Percentiles rank a stretch among this genome's conserved stretches.
Evolutionary conservation across 1,284 basidiomycete genomes (phyloP).

Genomic region (Ganoderma multipileum): DNA sequence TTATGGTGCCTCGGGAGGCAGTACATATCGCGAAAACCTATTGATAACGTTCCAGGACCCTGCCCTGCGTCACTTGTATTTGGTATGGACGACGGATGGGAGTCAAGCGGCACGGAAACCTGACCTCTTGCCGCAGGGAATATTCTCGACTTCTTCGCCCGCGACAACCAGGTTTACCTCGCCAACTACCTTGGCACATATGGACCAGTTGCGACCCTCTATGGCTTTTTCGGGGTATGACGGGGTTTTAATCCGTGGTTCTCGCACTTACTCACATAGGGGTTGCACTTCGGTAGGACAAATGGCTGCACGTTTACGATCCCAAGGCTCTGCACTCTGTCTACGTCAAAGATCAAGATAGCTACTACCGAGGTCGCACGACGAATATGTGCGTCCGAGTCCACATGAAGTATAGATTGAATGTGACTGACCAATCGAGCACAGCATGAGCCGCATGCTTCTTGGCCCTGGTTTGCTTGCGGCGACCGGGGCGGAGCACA

Average conservation of each 20-base stretch:
- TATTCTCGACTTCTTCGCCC: constrained; percentile 2
- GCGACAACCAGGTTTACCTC: background rate
- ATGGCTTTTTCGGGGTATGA: constrained; percentile 11
- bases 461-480: constrained; percentile 7
- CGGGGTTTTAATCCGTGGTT: no score
- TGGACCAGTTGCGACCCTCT: constrained; percentile 1
- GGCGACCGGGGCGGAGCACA: background rate
- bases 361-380: background rate
- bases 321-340: constrained; percentile 8
- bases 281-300: background rate
- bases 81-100: constrained; percentile 4
- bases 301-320: constrained; percentile 7
- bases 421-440: background rate
- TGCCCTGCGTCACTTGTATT: background rate
- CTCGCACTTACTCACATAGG: no score
- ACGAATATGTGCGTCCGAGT: background rate
- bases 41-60: constrained; percentile 17
- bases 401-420: background rate
- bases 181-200: constrained; percentile 1
- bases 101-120: background rate
- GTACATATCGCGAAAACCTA: constrained; percentile 7
- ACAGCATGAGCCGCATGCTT: constrained; percentile 1
- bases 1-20: constrained; percentile 7
- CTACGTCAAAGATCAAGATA: constrained; percentile 13
- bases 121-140: constrained; percentile 5